Evolutionary conservation across 2,329 filamentous ascomycete species (phyloP).

Genomic region (Hypoxylon sp.): DNA sequence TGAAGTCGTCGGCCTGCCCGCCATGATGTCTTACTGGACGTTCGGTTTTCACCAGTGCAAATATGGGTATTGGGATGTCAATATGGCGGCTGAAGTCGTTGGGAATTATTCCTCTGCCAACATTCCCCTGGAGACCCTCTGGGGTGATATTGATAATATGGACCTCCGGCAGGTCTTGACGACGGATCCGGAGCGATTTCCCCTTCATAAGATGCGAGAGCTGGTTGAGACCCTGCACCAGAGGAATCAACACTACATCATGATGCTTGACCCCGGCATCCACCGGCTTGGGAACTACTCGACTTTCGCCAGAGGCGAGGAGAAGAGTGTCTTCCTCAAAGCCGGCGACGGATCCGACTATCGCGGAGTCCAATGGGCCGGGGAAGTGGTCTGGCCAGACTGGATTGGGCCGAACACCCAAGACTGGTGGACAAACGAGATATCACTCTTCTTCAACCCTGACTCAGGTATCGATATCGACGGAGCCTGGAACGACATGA

Average conservation of each 20-base stretch:
- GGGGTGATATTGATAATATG: conserved; percentile 71
- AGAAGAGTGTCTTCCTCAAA: conserved; percentile 56
- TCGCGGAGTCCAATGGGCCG: conserved; percentile 74
- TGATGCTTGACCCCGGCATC: conserved; percentile 75
- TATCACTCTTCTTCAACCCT: conserved; percentile 67
- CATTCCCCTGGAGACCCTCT: conserved; percentile 71
- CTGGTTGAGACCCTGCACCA: conserved; percentile 69
- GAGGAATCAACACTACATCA: conserved; percentile 70
- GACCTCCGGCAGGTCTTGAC: conserved; percentile 65
- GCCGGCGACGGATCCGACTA: conserved; percentile 60
- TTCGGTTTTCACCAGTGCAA: conserved; percentile 67
- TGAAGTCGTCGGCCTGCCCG: conserved; percentile 62
- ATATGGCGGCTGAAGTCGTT: conserved; percentile 67
- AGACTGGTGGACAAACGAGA: conserved; percentile 72
- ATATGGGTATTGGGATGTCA: conserved; percentile 68
- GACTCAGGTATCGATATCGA: conserved; percentile 73
- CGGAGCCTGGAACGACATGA: conserved; percentile 76
- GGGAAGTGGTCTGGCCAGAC: conserved; percentile 72
- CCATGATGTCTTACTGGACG: conserved; percentile 67
- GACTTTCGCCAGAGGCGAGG: conserved; percentile 52
- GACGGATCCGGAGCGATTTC: conserved; percentile 66
- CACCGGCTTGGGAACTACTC: conserved; percentile 52
- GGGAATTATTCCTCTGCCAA: conserved; percentile 67
- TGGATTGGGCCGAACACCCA: conserved; percentile 72
- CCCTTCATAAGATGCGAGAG: conserved; percentile 67